Evolutionary conservation across 129 eudicot genomes (phyloP).

Genomic region (Pseudognaphalium luteoalbum): DNA sequence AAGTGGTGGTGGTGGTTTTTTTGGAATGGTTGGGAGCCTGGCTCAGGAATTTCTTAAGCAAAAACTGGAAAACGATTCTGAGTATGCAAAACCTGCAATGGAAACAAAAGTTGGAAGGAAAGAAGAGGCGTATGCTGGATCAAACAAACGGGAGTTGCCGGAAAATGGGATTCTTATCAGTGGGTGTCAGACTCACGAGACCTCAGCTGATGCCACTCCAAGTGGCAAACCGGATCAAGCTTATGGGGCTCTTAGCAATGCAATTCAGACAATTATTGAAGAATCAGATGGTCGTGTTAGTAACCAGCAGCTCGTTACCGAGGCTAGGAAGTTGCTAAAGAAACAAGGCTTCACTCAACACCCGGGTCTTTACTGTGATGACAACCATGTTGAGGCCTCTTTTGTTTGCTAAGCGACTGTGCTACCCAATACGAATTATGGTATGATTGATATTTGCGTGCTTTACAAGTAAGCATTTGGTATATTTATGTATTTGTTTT

Average conservation of each 20-base stretch:
- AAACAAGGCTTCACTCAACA: slow-evolving; percentile 81
- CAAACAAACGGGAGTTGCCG: slow-evolving; percentile 38
- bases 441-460: neutral
- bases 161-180: slow-evolving; percentile 80
- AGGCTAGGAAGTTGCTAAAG: slow-evolving; percentile 77
- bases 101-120: slow-evolving; percentile 46
- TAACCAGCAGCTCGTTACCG: slow-evolving; percentile 59
- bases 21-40: slow-evolving; percentile 75
- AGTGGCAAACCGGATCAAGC: slow-evolving; percentile 63
- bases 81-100: slow-evolving; percentile 52
- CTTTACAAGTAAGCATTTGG: neutral
- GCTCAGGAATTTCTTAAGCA: slow-evolving; percentile 86
- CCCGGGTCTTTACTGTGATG: slow-evolving; percentile 90
- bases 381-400: slow-evolving; percentile 49
- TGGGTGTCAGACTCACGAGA: slow-evolving; percentile 92
- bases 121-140: slow-evolving; percentile 66
- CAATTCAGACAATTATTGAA: slow-evolving; percentile 68
- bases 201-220: slow-evolving; percentile 94
- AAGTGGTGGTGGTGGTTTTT: slow-evolving; percentile 50
- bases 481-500: slow-evolving; percentile 4
- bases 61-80: slow-evolving; percentile 64
- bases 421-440: neutral
- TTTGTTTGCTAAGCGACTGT: slow-evolving; percentile 49
- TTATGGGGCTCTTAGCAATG: slow-evolving; percentile 95
- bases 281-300: slow-evolving; percentile 51